These are phyloP conservation scores for Phlyctochytrium arcticum DNA, from an alignment of 192 early-diverging fungal genomes.

Conservation along the genomic window DNA sequence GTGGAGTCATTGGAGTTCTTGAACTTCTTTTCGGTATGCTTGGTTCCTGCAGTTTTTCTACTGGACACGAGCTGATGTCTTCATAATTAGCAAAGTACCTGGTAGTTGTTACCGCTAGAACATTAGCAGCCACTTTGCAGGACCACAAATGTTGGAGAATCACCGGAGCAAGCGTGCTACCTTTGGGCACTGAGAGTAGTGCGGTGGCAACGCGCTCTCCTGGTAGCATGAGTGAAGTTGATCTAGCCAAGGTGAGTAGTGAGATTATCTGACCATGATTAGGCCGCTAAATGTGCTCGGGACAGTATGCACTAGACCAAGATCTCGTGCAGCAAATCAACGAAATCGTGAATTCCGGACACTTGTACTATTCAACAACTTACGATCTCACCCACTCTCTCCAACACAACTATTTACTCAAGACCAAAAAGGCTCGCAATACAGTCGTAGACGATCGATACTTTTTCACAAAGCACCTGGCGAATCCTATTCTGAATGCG, in stretches of 20 bases:
- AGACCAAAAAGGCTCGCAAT: constrained; percentile 8
- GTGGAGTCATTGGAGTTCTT: constrained; percentile 42
- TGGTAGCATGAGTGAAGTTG: constrained; percentile 15
- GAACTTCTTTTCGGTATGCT: constrained; percentile 34
- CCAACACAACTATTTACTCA: constrained; percentile 43
- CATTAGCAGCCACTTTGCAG: constrained; percentile 47
- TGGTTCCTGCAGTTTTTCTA: background rate
- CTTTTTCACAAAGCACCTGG: constrained; percentile 46
- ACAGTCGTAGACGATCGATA: constrained; percentile 51
- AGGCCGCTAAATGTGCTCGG: too few species aligned
- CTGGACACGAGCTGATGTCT: background rate
- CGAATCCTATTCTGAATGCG: constrained; percentile 24
- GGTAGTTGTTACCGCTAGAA: constrained; percentile 40
- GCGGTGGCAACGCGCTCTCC: background rate
- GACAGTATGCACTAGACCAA: constrained; percentile 37
- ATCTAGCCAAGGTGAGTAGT: constrained; percentile 29
- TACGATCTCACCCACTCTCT: constrained; percentile 58
- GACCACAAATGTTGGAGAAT: constrained; percentile 54
- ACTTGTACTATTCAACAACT: constrained; percentile 46
- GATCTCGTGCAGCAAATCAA: constrained; percentile 38
- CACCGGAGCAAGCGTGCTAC: constrained; percentile 27
- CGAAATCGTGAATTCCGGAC: constrained; percentile 39
- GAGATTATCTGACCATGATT: background rate
- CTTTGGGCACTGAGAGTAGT: constrained; percentile 20
- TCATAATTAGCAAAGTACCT: constrained; percentile 36